Evolutionary conservation across 2,329 filamentous ascomycete genomes (phyloP).

Genomic region (Macrophomina pseudophaseolina): DNA sequence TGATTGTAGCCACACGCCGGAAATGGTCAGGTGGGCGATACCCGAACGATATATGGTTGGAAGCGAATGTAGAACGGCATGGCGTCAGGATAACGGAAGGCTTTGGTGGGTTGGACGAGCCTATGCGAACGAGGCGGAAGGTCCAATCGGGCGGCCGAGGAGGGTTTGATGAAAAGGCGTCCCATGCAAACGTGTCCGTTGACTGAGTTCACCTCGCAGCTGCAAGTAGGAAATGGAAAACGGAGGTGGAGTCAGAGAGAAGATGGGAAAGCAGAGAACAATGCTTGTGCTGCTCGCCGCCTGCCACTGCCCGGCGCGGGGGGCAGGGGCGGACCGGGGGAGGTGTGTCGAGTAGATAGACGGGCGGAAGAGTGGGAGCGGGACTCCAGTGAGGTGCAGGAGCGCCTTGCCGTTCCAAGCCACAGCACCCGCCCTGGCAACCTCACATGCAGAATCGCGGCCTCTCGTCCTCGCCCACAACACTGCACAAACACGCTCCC

Average conservation of each 20-base stretch:
- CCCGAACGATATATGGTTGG: no score
- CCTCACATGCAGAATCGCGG: conserved; percentile 14
- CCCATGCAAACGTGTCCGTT: background rate
- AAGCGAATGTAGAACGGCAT: no score
- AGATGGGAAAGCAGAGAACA: background rate
- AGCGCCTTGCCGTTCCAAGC: conserved; percentile 12
- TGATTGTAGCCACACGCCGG: no score
- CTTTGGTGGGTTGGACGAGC: no score
- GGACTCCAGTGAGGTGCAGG: background rate
- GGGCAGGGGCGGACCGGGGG: background rate
- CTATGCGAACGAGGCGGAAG: no score
- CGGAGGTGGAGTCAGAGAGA: background rate
- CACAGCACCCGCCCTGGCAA: background rate
- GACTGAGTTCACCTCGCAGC: background rate
- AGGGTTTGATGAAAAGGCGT: background rate
- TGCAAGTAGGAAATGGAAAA: background rate
- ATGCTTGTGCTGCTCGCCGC: no score
- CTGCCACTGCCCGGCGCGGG: no score
- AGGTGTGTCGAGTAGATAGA: conserved; percentile 2
- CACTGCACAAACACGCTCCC: background rate
- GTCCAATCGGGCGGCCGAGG: no score
- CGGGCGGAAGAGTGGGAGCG: background rate
- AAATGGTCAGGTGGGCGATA: no score
- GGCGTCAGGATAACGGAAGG: no score
- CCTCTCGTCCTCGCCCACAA: background rate